Evolutionary conservation across 257 asterid genomes (phyloP).

Genomic region (Thymus mandschuricus): DNA sequence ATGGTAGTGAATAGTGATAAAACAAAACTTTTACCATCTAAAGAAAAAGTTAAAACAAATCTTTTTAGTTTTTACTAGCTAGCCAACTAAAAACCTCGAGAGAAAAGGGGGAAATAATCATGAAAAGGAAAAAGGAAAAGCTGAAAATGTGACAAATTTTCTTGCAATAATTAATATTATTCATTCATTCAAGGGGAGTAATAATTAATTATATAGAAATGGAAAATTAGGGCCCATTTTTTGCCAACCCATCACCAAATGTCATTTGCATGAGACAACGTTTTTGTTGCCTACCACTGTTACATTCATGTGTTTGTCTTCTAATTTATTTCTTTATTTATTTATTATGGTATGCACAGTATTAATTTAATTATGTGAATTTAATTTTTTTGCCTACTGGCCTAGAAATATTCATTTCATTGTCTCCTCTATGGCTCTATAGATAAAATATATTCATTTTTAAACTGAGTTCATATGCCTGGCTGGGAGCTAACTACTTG

Average conservation of each 20-base stretch:
- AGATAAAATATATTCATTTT: background rate
- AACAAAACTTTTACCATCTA: background rate
- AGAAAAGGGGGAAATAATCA: background rate
- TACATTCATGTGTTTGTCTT: constrained; percentile 40
- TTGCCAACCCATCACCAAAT: constrained; percentile 45
- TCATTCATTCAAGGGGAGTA: constrained; percentile 33
- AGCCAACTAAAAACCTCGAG: background rate
- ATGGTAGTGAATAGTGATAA: background rate
- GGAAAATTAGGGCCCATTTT: constrained; percentile 41
- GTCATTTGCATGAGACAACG: constrained; percentile 54
- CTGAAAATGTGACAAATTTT: constrained; percentile 17
- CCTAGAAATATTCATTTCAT: background rate
- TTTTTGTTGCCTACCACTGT: constrained; percentile 48
- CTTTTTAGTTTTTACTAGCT: background rate
- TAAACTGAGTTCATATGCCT: no score
- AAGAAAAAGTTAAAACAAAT: no score
- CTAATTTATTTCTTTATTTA: background rate
- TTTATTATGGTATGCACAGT: background rate
- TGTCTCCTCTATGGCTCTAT: background rate
- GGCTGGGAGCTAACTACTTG: no score
- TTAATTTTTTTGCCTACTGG: background rate
- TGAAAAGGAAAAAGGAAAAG: background rate
- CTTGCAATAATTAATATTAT: constrained; percentile 15
- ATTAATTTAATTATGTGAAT: background rate
- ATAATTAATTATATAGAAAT: constrained; percentile 44